A percentile compares a stretch with the other conserved stretches of the same genome.
Evolutionary conservation across 2,329 filamentous ascomycete genomes (phyloP).

Genomic region (Rosellinia necatrix): DNA sequence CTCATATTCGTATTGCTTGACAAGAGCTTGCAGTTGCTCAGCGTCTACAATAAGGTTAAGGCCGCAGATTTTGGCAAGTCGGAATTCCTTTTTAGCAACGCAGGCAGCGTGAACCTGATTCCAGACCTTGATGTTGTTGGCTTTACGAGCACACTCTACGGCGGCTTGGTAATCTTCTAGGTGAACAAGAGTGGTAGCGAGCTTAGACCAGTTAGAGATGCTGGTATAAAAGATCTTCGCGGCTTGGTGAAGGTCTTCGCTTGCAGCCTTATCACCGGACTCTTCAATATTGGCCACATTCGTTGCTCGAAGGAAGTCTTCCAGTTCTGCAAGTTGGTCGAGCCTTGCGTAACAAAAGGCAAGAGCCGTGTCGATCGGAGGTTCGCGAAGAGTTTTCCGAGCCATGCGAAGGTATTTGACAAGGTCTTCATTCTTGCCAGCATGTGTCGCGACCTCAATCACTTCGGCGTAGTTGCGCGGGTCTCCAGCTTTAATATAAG

Average conservation of each 20-base stretch:
- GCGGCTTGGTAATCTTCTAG: slow-evolving; percentile 96
- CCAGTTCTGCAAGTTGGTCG: slow-evolving; percentile 88
- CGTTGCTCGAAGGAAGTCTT: slow-evolving; percentile 90
- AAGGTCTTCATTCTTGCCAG: slow-evolving; percentile 96
- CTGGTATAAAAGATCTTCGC: slow-evolving; percentile 98
- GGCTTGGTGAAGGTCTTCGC: slow-evolving; percentile 90
- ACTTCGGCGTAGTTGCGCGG: slow-evolving; percentile 94
- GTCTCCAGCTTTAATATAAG: slow-evolving; percentile 94
- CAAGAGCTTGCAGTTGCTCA: slow-evolving; percentile 88
- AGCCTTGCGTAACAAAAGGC: slow-evolving; percentile 93
- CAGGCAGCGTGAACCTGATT: slow-evolving; percentile 97
- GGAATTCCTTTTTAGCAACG: slow-evolving; percentile 97
- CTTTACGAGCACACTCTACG: slow-evolving; percentile 96
- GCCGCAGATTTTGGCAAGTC: slow-evolving; percentile 97
- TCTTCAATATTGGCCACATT: slow-evolving; percentile 97
- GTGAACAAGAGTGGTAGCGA: slow-evolving; percentile 96
- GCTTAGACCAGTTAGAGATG: slow-evolving; percentile 99
- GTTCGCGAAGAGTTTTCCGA: slow-evolving; percentile 92
- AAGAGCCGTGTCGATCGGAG: slow-evolving; percentile 88
- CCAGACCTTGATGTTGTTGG: slow-evolving; percentile 99
- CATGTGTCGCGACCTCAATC: slow-evolving; percentile 92
- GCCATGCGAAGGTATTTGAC: slow-evolving; percentile 98
- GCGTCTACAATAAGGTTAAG: slow-evolving; percentile 97
- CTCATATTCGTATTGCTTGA: slow-evolving; percentile 95
- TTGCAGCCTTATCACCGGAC: slow-evolving; percentile 97